Evolutionary conservation across 2,329 filamentous ascomycete species (phyloP).

Genomic region (Microascus cirrosus): DNA sequence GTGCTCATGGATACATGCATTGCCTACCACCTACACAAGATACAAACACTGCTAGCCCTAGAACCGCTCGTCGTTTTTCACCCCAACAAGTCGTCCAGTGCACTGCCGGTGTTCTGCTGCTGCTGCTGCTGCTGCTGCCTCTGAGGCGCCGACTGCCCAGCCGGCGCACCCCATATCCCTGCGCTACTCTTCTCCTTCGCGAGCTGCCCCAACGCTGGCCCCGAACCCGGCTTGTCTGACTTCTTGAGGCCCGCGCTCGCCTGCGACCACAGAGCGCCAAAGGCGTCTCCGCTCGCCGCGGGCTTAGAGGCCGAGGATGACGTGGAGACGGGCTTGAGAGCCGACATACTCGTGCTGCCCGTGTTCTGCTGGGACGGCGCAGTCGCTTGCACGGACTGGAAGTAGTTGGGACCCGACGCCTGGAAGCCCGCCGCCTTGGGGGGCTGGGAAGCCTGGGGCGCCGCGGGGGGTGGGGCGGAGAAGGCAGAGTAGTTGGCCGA

Average conservation of each 20-base stretch:
- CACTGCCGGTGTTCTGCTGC: conserved; percentile 16
- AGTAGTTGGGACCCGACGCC: conserved; percentile 76
- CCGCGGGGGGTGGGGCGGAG: conserved; percentile 29
- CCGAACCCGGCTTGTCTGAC: conserved; percentile 44
- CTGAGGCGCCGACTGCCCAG: conserved; percentile 16
- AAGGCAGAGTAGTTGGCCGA: conserved; percentile 56
- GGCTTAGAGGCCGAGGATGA: conserved; percentile 34
- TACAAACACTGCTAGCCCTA: background rate
- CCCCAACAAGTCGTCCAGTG: conserved; percentile 38
- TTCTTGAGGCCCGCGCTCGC: conserved; percentile 70
- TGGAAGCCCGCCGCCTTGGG: conserved; percentile 24
- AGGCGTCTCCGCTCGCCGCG: conserved; percentile 66
- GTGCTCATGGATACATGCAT: background rate
- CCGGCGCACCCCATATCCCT: conserved; percentile 79
- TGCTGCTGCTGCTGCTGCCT: conserved; percentile 8
- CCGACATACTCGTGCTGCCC: conserved; percentile 25
- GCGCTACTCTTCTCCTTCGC: conserved; percentile 97
- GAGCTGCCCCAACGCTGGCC: conserved; percentile 80
- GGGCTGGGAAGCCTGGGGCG: conserved; percentile 12
- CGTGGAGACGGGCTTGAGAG: conserved; percentile 35
- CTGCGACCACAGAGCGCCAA: conserved; percentile 76
- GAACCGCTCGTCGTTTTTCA: conserved; percentile 12
- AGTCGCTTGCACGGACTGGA: conserved; percentile 60
- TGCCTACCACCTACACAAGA: background rate
- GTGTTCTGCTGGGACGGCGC: conserved; percentile 17